These are phyloP conservation scores for Aspergillus indologenus DNA, from an alignment of 495 filamentous ascomycete species.

Conservation along the genomic window DNA sequence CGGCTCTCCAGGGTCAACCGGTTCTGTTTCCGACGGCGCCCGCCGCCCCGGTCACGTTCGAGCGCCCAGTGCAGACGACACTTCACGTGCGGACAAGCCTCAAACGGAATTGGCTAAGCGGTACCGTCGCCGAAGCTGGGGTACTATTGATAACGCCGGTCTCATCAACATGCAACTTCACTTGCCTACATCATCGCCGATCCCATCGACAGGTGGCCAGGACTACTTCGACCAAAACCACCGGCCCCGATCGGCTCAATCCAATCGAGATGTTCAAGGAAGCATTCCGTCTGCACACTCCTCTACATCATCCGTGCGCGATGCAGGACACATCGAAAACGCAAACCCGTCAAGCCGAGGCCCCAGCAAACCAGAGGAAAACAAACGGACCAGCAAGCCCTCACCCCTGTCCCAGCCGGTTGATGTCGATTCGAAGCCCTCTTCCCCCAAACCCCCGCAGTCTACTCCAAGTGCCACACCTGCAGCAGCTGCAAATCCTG, in stretches of 20 bases:
- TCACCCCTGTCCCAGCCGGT: slow-evolving; percentile 88
- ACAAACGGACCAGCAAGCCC: slow-evolving; percentile 68
- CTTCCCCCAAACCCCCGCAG: slow-evolving; percentile 27
- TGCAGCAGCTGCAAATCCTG: slow-evolving; percentile 55
- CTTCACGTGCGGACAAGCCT: slow-evolving; percentile 36
- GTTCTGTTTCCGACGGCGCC: slow-evolving; percentile 10
- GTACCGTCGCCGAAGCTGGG: slow-evolving; percentile 79
- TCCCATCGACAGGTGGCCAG: slow-evolving; percentile 24
- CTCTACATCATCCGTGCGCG: slow-evolving; percentile 49
- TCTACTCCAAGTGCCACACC: slow-evolving; percentile 23
- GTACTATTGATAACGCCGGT: slow-evolving; percentile 65
- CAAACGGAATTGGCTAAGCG: slow-evolving; percentile 66
- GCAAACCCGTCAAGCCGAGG: slow-evolving; percentile 53
- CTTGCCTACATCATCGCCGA: slow-evolving; percentile 29
- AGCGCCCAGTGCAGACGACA: slow-evolving; percentile 55
- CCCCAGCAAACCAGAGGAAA: slow-evolving; percentile 63
- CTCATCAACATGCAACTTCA: slow-evolving; percentile 40
- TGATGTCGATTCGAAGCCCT: slow-evolving; percentile 47
- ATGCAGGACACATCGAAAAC: slow-evolving; percentile 14
- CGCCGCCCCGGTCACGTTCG: slow-evolving; percentile 33
- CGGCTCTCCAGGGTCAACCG: slow-evolving; percentile 6
- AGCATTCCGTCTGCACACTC: slow-evolving; percentile 52
- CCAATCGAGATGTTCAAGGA: slow-evolving; percentile 57
- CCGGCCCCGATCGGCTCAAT: slow-evolving; percentile 53
- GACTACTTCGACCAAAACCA: slow-evolving; percentile 38